These are phyloP conservation scores for Fusarium sp. DNA, from an alignment of 2,329 filamentous ascomycete genomes.

Conservation along the genomic window DNA sequence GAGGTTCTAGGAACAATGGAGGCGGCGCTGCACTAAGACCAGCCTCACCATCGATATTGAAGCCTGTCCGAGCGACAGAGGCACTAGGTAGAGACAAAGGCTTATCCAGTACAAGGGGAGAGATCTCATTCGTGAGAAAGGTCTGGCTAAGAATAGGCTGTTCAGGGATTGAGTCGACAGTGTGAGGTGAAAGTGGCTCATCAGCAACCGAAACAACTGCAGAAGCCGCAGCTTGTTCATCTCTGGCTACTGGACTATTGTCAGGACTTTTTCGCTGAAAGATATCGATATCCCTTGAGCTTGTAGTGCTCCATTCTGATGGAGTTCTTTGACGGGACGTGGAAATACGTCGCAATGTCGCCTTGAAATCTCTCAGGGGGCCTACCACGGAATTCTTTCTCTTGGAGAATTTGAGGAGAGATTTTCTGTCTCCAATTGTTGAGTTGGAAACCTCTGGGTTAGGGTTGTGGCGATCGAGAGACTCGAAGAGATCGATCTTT, in stretches of 20 bases:
- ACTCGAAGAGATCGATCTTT: constrained; percentile 53
- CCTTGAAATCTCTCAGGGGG: constrained; percentile 22
- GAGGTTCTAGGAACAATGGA: constrained; percentile 19
- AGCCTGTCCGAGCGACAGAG: constrained; percentile 18
- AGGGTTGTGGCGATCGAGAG: constrained; percentile 35
- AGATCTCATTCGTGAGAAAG: constrained; percentile 25
- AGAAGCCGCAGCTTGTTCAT: not conserved
- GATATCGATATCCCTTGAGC: constrained; percentile 1
- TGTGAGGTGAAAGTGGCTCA: constrained; percentile 13
- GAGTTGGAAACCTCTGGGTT: not conserved
- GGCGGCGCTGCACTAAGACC: constrained; percentile 10
- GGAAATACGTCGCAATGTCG: constrained; percentile 41
- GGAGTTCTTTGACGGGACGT: constrained; percentile 38
- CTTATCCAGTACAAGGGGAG: constrained; percentile 29
- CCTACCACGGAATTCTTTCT: constrained; percentile 5
- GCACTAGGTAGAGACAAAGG: constrained; percentile 3
- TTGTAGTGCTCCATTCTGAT: constrained; percentile 41
- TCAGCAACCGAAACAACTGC: not conserved
- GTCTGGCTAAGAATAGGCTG: constrained; percentile 22
- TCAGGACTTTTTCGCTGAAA: constrained; percentile 1
- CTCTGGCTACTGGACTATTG: not conserved
- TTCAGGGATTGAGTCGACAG: constrained; percentile 18
- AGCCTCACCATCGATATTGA: constrained; percentile 47
- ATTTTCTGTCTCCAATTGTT: not conserved
- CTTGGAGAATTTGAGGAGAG: not conserved